These are phyloP conservation scores for Pseudocercospora cruenta DNA, from an alignment of 2,329 filamentous ascomycete genomes.

Conservation along the genomic window DNA sequence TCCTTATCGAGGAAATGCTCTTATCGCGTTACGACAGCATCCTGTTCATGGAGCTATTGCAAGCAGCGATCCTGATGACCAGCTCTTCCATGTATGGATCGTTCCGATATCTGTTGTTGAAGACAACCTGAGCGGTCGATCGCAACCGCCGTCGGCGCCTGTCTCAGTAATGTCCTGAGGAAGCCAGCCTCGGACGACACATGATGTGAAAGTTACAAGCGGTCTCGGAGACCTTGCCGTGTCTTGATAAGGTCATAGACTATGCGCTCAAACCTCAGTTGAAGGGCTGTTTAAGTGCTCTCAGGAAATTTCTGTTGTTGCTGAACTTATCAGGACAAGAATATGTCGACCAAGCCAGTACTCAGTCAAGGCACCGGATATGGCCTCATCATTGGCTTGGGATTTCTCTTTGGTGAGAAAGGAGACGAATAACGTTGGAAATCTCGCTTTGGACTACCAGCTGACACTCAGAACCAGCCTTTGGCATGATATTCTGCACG, in stretches of 20 bases:
- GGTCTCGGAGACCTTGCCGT: neutral
- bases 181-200: neutral
- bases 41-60: neutral
- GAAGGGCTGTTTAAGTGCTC: neutral
- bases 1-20: neutral
- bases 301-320: neutral
- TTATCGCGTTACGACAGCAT: neutral
- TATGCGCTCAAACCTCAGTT: neutral
- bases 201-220: neutral
- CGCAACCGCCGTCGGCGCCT: neutral
- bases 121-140: neutral
- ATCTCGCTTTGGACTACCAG: too few relatives aligned
- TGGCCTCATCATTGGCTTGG: constrained; percentile 73
- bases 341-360: constrained; percentile 4
- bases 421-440: neutral
- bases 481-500: constrained; percentile 59
- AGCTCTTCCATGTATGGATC: neutral
- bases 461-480: constrained; percentile 44
- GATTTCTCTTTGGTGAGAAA: constrained; percentile 37
- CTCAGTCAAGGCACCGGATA: constrained; percentile 59
- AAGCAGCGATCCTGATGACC: neutral
- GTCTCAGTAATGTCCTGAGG: too few relatives aligned
- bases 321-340: neutral
- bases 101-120: neutral
- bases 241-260: neutral